Evolutionary conservation across 202 grass and related monocot species (phyloP), one percentile per base, ranked within the genome.

Genomic region (Dendrocalamus latiflorus): DNA sequence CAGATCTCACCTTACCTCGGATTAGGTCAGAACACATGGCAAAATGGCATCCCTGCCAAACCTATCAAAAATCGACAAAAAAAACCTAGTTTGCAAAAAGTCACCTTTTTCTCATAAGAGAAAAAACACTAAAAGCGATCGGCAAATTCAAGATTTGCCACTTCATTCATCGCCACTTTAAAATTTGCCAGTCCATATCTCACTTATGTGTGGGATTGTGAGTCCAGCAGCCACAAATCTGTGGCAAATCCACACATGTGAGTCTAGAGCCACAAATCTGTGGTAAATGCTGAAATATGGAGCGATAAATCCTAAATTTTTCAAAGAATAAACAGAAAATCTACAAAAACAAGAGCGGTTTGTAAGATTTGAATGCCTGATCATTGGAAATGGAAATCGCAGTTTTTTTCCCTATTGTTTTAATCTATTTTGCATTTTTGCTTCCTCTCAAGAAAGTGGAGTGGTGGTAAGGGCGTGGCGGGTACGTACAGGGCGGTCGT

Each of bases 401-500:
- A 47, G 20, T 16, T 5, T 1, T 36, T 49, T 5, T 2, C 5
- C 4, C 15, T 33, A 4, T 34, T 9, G 8, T 33, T 53, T 30
- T 0, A 10, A 24, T 34, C 9, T 33, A 54, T n/a, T n/a, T n/a
- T n/a, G n/a, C n/a, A n/a, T n/a, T 71, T 34, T 25, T 1, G 57
- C 71, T 54, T 34, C 10, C 55, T 67, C 54, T 39, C 9, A 39
- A 21, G 53, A 72, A 42, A 70, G 8, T 25, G 72, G 82, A 80
- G 68, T 9, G 41, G 89, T 47, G 53, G 54, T 15, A 10, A 58
- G 39, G 43, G 68, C 16, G 49, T 5, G 28, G 34, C 10, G n/a
- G n/a, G 41, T 74, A 90, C 90, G 80, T 93, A 95, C 96, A 12
- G 96, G 93, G 25, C 90, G 86, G 62, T 89, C 79, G 83, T 95